Evolutionary conservation across 306 rosid genomes (phyloP).

Genomic region (Oxytropis ochrocephala): DNA sequence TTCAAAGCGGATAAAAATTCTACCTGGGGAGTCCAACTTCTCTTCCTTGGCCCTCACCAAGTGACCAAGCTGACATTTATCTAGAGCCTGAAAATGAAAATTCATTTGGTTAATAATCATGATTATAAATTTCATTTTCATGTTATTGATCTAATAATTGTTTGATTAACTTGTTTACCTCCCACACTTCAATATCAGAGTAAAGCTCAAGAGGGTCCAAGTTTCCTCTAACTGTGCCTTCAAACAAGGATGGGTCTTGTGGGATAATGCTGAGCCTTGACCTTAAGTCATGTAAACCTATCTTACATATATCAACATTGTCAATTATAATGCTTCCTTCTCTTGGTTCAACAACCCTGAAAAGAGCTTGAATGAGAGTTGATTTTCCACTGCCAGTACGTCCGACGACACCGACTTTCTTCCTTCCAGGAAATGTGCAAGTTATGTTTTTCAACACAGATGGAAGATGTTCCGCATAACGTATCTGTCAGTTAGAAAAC

Average conservation of each 20-base stretch:
- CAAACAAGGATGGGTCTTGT: constrained; percentile 88
- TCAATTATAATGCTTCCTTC: constrained; percentile 85
- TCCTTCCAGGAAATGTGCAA: constrained; percentile 88
- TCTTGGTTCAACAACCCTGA: constrained; percentile 81
- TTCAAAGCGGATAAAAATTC: constrained; percentile 13
- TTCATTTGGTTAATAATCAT: not conserved
- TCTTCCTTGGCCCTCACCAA: constrained; percentile 62
- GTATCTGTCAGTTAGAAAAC: constrained; percentile 45
- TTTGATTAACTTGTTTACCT: constrained; percentile 43
- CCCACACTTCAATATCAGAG: constrained; percentile 71
- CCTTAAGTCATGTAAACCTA: constrained; percentile 90
- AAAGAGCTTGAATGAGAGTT: constrained; percentile 88
- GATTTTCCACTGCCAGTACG: constrained; percentile 97
- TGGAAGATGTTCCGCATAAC: constrained; percentile 93
- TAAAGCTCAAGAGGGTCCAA: constrained; percentile 66
- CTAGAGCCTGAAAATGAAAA: constrained; percentile 56
- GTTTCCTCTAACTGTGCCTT: constrained; percentile 88
- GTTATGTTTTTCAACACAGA: constrained; percentile 64
- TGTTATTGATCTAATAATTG: not conserved
- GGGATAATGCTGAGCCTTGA: constrained; percentile 91
- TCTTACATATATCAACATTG: constrained; percentile 60
- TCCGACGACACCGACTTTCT: constrained; percentile 89
- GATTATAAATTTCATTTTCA: not conserved
- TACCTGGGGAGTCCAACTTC: constrained; percentile 67
- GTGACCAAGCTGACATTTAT: constrained; percentile 79